Percentiles rank a stretch among this genome's conserved stretches.
phyloP scores from a whole-genome alignment of 345 rosid genomes.

The Gossypium turneri region DNA sequence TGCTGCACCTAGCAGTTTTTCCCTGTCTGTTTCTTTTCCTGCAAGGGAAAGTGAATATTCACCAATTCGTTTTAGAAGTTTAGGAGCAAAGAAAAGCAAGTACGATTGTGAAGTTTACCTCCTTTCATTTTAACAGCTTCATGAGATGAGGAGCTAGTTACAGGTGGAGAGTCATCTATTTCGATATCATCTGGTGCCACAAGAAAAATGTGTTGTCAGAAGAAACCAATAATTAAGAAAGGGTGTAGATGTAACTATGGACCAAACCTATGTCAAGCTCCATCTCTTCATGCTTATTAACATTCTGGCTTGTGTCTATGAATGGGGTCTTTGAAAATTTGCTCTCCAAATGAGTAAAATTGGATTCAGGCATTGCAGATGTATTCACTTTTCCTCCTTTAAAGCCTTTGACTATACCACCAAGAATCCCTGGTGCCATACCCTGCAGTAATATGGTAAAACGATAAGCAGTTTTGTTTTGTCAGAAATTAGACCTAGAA shows the following conservation, averaged over 20 bases:
- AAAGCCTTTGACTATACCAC: slow-evolving; percentile 41
- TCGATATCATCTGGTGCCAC: slow-evolving; percentile 46
- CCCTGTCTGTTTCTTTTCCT: slow-evolving; percentile 42
- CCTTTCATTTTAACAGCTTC: slow-evolving; percentile 24
- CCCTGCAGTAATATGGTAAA: slow-evolving; percentile 28
- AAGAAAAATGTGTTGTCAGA: slow-evolving; percentile 14
- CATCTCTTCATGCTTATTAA: slow-evolving; percentile 23
- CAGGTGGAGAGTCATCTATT: slow-evolving; percentile 38
- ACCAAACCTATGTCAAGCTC: slow-evolving; percentile 43
- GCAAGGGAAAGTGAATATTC: slow-evolving; percentile 11
- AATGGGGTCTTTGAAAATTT: slow-evolving; percentile 35
- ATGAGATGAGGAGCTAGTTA: slow-evolving; percentile 27
- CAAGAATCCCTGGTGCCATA: slow-evolving; percentile 34
- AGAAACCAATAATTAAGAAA: slow-evolving; percentile 4
- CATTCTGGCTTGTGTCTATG: slow-evolving; percentile 22
- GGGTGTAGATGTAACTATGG: slow-evolving; percentile 1
- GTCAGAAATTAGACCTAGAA: slow-evolving; percentile 2
- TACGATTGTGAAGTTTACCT: slow-evolving; percentile 21
- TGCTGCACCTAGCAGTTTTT: slow-evolving; percentile 36
- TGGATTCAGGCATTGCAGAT: slow-evolving; percentile 22
- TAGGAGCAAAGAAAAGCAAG: neutral
- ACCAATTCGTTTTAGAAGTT: neutral
- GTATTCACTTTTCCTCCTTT: slow-evolving; percentile 32
- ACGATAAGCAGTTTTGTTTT: slow-evolving; percentile 18
- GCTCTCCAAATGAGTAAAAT: slow-evolving; percentile 31